Base-by-base conservation (phyloP, 2,329 filamentous ascomycete genomes). In the Fusarium nodosum region DNA sequence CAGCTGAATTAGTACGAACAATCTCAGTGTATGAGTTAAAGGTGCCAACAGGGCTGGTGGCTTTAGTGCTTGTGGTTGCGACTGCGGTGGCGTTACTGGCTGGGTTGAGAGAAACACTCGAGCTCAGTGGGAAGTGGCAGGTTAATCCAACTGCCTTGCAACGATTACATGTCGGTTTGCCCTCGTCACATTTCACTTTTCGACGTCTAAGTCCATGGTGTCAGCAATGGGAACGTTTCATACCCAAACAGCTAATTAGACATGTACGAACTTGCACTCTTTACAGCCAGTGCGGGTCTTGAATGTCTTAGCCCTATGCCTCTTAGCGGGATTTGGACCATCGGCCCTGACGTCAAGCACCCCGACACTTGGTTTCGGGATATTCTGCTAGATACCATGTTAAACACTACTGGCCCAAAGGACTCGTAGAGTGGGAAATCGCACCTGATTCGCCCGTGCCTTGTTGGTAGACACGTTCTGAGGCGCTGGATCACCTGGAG, bases 171-270 rank as follows among this genome's bases (percentile, higher is more conserved):
- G 57, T 48, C 16, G 72, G 72, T 33, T 54, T 73, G 2, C 45
- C 60, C 28, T 74, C 68, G 33, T 74, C 72, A 36, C 72, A 74
- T 56, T 74, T 74, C 41, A 72, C 61, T 50, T 69, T 73, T 12
- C 72, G 70, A 28, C 68, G 66, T 46, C 72, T 73, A n/a, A 46
- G 44, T 46, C 5, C 4, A 20, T 15, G 1, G 28, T 22, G 48
- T 52, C 24, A 52, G 48, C 24, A 30, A 36, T 20, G 12, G 26
- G 24, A 56, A 12, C 4, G 22, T 7, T 13, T 55, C 54, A 16
- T 44, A 13, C 39, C 5, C 15, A 42, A 24, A 16, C 44, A 68
- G 48, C 28, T n/a, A n/a, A 47, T 28, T 38, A 36, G 22, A 24
- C 31, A 39, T 20, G 33, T 46, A 69, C 70, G 11, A 22, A 72